Evolutionary conservation across 2,329 filamentous ascomycete species (phyloP), one percentile per base, ranked within the genome.

Genomic region (Trematosphaeria pertusa): DNA sequence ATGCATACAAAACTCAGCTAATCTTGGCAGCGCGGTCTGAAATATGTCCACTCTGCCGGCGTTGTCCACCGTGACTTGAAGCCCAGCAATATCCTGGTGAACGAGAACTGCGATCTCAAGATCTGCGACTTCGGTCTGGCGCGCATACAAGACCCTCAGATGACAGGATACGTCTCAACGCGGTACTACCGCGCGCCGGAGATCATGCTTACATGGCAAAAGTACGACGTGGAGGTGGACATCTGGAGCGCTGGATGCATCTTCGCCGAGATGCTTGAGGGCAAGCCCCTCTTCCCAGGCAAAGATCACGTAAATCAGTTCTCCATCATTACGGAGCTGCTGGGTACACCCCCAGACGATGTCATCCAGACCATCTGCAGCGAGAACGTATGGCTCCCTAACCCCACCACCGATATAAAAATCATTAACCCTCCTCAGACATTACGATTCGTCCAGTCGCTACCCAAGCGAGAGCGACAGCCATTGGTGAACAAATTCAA

Each of bases 121-220:
- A 99, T 99, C 74, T 99, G 94, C 81, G 94, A 99, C 73, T 99
- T 99, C 66, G 94, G 94, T 59, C 82, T 99, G 50, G 94, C 94
- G 43, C 90, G 94, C 74, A 96, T 99, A 65, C 94, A 99, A 73
- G 94, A 99, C 70, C 94, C 94, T 26, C 94, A 99, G 77, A 99
- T 99, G 94, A 99, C 94, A 32, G 94, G 94, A 62, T 99, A 99
- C 71, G 94, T 99, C 51, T 97, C 94, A 37, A 99, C 94, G 53
- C 83, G 94, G 81, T 99, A 99, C 81, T 99, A 99, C 82, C 87
- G 94, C 67, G 94, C 94, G 7, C 94, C 94, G 14, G 94, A 99
- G 76, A 99, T 99, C 71, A 99, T 99, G 94, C 91, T 99, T 71
- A 97, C 94, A 57, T 99, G 94, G 94, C 94, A 99, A 80, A 99